A percentile compares a stretch with the other conserved stretches of the same genome.
phyloP scores from a whole-genome alignment of 768 basidiomycete genomes.

The Xerocomus potaroensis region DNA sequence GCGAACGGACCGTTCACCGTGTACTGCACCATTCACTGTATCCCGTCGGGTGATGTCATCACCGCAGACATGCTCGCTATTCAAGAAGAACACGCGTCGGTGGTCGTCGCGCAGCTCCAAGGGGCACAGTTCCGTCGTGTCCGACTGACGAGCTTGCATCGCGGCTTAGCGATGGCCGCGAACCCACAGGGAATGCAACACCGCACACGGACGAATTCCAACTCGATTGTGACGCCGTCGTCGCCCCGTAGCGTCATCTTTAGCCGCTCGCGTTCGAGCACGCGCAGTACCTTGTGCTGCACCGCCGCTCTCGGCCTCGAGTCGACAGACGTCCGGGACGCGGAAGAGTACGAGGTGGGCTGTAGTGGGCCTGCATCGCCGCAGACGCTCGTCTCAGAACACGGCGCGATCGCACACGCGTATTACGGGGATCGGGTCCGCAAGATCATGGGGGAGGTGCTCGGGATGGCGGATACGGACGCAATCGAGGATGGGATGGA shows the following conservation, averaged over 20 bases:
- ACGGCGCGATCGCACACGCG: neutral
- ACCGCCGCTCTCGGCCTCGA: slow-evolving; percentile 1
- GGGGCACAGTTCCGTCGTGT: slow-evolving; percentile 59
- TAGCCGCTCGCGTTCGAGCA: slow-evolving; percentile 26
- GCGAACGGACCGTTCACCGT: slow-evolving; percentile 42
- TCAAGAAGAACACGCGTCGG: slow-evolving; percentile 30
- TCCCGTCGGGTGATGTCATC: slow-evolving; percentile 42
- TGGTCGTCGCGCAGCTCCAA: slow-evolving; percentile 53
- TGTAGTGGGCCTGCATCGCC: slow-evolving; percentile 32
- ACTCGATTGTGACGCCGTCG: slow-evolving; percentile 23
- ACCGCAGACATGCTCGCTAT: slow-evolving; percentile 52
- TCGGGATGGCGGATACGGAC: slow-evolving; percentile 30
- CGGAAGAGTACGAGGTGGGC: slow-evolving; percentile 2
- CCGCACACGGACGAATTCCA: slow-evolving; percentile 25
- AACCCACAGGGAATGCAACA: slow-evolving; percentile 7
- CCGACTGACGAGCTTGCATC: slow-evolving; percentile 45
- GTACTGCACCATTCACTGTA: slow-evolving; percentile 45
- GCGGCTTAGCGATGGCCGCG: slow-evolving; percentile 37
- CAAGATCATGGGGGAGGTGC: slow-evolving; percentile 40
- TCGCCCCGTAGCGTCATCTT: slow-evolving; percentile 29
- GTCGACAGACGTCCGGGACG: slow-evolving; percentile 6
- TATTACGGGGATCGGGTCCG: slow-evolving; percentile 27
- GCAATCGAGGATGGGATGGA: slow-evolving; percentile 43
- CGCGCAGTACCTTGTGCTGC: slow-evolving; percentile 13
- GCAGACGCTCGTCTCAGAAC: slow-evolving; percentile 38